phyloP scores from a whole-genome alignment of 2,329 filamentous ascomycete genomes.

The Akanthomyces lecanii region DNA sequence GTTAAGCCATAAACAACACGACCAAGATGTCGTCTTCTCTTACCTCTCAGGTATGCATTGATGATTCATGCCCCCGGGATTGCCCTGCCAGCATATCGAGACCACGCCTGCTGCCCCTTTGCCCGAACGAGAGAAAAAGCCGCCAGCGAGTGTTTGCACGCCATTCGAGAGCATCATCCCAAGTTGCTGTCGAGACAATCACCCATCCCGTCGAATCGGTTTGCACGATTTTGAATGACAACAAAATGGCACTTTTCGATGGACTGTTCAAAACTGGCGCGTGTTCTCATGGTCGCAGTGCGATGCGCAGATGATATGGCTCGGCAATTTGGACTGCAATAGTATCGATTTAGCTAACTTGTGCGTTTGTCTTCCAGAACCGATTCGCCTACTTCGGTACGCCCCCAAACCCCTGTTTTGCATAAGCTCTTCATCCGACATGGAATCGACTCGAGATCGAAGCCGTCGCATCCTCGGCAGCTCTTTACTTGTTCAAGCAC shows the following conservation, averaged over 20 bases:
- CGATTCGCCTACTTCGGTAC: conserved; percentile 97
- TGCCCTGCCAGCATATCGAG: background rate
- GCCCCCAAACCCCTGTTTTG: conserved; percentile 27
- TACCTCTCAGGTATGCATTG: conserved; percentile 51
- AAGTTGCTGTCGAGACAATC: background rate
- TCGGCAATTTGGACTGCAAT: background rate
- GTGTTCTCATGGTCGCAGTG: background rate
- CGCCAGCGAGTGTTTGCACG: background rate
- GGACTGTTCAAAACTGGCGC: background rate
- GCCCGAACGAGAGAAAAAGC: conserved; percentile 1
- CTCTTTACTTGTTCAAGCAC: background rate
- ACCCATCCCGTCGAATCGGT: background rate
- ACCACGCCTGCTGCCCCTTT: background rate
- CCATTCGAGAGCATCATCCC: background rate
- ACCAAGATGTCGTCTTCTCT: conserved; percentile 54
- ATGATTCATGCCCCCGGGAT: background rate
- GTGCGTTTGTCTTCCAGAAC: conserved; percentile 58
- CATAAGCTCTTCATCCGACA: conserved; percentile 21
- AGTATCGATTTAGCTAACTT: conserved; percentile 17
- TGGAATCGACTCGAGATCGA: conserved; percentile 13
- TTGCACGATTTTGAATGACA: background rate
- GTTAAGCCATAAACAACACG: conserved; percentile 45
- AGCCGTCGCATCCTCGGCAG: background rate
- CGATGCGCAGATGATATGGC: background rate
- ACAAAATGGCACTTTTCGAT: background rate